These are phyloP conservation scores for Penicillium expansum DNA, from an alignment of 2,329 filamentous ascomycete species.

Conservation along the genomic window DNA sequence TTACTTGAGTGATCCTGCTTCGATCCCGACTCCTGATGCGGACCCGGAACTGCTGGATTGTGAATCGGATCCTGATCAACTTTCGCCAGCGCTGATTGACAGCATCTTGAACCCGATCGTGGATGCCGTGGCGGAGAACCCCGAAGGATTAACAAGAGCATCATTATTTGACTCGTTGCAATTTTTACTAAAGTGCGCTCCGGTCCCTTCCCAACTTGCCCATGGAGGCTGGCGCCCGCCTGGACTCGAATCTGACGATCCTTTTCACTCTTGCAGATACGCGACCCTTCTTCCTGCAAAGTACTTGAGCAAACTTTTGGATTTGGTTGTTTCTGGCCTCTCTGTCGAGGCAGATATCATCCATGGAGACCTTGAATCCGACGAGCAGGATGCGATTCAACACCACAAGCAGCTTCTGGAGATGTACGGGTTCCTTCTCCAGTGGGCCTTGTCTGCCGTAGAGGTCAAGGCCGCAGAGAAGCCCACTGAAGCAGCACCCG, in stretches of 20 bases:
- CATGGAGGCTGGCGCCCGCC: slow-evolving; percentile 30
- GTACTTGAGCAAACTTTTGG: slow-evolving; percentile 87
- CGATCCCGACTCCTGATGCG: slow-evolving; percentile 81
- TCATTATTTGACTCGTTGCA: slow-evolving; percentile 88
- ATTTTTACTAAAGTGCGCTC: slow-evolving; percentile 91
- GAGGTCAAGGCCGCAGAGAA: slow-evolving; percentile 93
- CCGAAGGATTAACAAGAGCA: slow-evolving; percentile 78
- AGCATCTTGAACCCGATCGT: slow-evolving; percentile 86
- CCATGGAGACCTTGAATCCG: slow-evolving; percentile 80
- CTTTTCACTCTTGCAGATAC: slow-evolving; percentile 69
- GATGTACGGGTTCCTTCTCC: slow-evolving; percentile 87
- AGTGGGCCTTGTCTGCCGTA: slow-evolving; percentile 93
- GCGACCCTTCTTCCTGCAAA: slow-evolving; percentile 74
- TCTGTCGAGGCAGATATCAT: slow-evolving; percentile 82
- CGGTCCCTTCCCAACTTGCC: slow-evolving; percentile 47
- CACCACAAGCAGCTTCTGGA: slow-evolving; percentile 91
- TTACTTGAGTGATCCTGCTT: slow-evolving; percentile 89
- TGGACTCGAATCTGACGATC: slow-evolving; percentile 58
- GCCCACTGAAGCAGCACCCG: slow-evolving; percentile 67
- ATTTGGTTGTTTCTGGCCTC: slow-evolving; percentile 81
- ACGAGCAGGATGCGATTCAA: slow-evolving; percentile 81
- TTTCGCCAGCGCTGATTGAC: slow-evolving; percentile 77
- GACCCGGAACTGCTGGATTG: slow-evolving; percentile 80
- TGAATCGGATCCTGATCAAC: slow-evolving; percentile 83
- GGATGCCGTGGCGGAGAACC: slow-evolving; percentile 86